Conservation (phyloP, 192 early-diverging fungal species). For the Diversispora eburnea region DNA sequence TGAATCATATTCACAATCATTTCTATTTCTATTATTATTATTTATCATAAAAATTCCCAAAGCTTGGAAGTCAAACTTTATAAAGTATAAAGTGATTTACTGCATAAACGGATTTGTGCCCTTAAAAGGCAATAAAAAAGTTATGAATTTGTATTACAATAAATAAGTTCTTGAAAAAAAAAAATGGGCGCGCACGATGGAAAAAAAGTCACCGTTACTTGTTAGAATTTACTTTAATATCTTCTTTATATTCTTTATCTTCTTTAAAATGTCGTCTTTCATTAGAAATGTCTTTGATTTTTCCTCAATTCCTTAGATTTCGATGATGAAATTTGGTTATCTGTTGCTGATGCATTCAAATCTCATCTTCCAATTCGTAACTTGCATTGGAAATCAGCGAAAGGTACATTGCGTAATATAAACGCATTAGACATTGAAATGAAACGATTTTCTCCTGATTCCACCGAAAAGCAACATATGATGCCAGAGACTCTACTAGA, state of each 20-base stretch:
- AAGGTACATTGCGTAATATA: conserved; percentile 60
- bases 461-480: conserved; percentile 37
- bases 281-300: neutral
- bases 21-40: no score
- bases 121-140: no score
- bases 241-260: neutral
- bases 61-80: no score
- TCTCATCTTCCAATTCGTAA: conserved; percentile 76
- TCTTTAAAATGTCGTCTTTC: neutral
- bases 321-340: conserved; percentile 62
- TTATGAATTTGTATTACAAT: no score
- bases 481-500: conserved; percentile 42
- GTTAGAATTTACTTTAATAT: conserved; percentile 28
- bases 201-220: conserved; percentile 43
- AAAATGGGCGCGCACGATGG: conserved; percentile 19
- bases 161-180: neutral
- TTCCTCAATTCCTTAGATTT: conserved; percentile 36
- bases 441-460: conserved; percentile 45
- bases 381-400: conserved; percentile 70
- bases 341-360: conserved; percentile 61
- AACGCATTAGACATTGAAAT: conserved; percentile 57
- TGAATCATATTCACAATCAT: no score
- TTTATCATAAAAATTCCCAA: no score
- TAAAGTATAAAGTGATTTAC: no score
- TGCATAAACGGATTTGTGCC: no score